Base-by-base conservation (phyloP, 139 green algal species). In the Volvox africanus region DNA sequence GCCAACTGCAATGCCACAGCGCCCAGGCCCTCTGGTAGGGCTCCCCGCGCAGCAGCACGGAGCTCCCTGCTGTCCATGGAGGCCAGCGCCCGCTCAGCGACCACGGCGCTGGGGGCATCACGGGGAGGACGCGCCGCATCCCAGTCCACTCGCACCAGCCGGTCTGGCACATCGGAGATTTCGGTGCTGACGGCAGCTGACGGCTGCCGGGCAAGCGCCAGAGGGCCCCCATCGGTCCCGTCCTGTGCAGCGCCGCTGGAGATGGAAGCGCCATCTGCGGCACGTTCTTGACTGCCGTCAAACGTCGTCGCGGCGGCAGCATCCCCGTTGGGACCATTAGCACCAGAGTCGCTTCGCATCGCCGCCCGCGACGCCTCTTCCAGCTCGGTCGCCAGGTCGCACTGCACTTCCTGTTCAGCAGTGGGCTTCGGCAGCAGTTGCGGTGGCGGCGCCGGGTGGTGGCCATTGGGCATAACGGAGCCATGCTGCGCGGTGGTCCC, bases 371-470 rank as follows among this genome's bases (percentile, higher is more conserved):
- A 35, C 21, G 36, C 36, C 78, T 22, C 28, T 26, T 28, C 55
- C 50, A 67, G 73, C 75, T 83, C 81, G 0, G 14, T 14, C 26
- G 26, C 44, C 44, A 89, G 89, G 12, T 89, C 73, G 73, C 89
- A 92, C 82, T 92, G 83, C 82, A 92, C 89, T 75, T 88, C 89
- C 28, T n/a, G 24, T 55, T 90, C 76, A 36, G 50, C 82, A 22
- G 30, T 71, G 18, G 36, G 82, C 71, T 88, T 78, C 30, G 81
- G 30, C 30, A 61, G 73, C 19, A 36, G 71, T 17, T 16, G 55
- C 75, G 62, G 61, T n/a, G 62, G 32, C 88, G 26, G 32, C 16
- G 69, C 65, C 67, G 67, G 44, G 33, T 20, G 26, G 76, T 91
- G 75, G 3, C 86, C 86, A 55, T 91, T 91, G 22, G 75, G 3